Evolutionary conservation across 208 protist species (phyloP), one percentile per base, ranked within the genome.

Genomic region (Phytomonas francai): DNA sequence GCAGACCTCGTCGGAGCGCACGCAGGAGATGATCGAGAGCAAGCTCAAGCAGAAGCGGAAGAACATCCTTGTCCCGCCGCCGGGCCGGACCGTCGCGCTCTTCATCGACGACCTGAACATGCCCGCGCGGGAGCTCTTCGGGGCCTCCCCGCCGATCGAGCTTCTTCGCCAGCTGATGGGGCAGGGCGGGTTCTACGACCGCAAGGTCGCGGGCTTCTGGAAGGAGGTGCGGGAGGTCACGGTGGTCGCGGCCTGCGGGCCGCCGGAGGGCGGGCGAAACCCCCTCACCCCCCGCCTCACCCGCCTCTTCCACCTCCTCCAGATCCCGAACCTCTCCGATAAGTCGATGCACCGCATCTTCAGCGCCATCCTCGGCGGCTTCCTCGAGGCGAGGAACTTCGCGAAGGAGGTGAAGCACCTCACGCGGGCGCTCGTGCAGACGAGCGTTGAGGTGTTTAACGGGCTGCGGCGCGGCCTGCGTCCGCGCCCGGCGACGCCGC

Each of bases 101-200:
- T 99, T 99, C 74, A 92, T 99, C 71, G 98, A 99, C 74, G 98
- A 99, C 78, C 76, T 99, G 31, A 99, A 99, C 83, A 98, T 99
- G 97, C 98, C 98, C 8, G 87, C 90, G 1, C 83, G 97, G 8
- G 97, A 99, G 80, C 77, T 88, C 61, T 99, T 98, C 71, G 98
- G 97, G 27, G 96, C 98, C 8, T 97, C 98, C 39, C 98, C 97
- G 63, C 97, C 98, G 28, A 95, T 99, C 60, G 98, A 99, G 81
- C 80, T 99, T 19, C 79, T 99, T 5, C 87, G 98, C 0, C 97
- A 99, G 85, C 72, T 99, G 57, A 95, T 98, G 77, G 91, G 97
- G 63, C 92, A 94, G 59, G 85, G 88, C 56, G 98, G 97, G 49
- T 99, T 98, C 78, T 99, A 98, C 81, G 97, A 98, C 79, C 93